Evolutionary conservation across 2,329 filamentous ascomycete genomes (phyloP), one percentile per base, ranked within the genome.

Genomic region (Byssothecium circinans): DNA sequence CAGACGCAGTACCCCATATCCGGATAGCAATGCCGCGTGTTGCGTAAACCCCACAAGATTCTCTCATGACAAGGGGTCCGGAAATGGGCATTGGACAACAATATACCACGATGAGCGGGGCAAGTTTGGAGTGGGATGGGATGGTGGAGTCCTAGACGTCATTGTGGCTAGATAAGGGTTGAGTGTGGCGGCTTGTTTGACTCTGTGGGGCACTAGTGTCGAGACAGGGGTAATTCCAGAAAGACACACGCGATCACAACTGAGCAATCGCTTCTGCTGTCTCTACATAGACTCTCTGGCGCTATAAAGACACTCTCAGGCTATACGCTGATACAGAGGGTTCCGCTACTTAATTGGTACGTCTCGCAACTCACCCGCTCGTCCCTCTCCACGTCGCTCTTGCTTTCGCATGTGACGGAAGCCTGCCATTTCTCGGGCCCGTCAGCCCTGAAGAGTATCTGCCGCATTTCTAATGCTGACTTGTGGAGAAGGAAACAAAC

Each of bases 371-470:
- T n/a, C n/a, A n/a, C n/a, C n/a, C n/a, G n/a, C n/a, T n/a, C n/a
- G n/a, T n/a, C n/a, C n/a, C n/a, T n/a, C 29, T 14, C 6, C 10
- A 12, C 6, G 14, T n/a, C 12, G 29, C 12, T 32, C 10, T 14
- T 38, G 14, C 47, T 45, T 41, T 45, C 47, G 45, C 47, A 39
- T 46, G 43, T 42, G 20, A 35, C 39, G 20, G 15, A 30, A 23
- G 34, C 18, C 30, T 38, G 32, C 42, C 20, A 22, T 27, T 33
- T 39, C 3, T 11, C n/a, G 12, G 22, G 14, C 15, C 41, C 30
- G 32, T 27, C 32, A 7, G 19, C 29, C 14, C 14, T n/a, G 19
- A 17, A 17, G 17, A 38, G 6, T n/a, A n/a, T 33, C 4, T 19
- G 10, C 15, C 17, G 12, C 46, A 14, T 22, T 22, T 34, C n/a